A percentile compares a stretch with the other conserved stretches of the same genome.
Conservation (phyloP, 495 filamentous ascomycete species). For the Aspergillus cavernicola region DNA sequence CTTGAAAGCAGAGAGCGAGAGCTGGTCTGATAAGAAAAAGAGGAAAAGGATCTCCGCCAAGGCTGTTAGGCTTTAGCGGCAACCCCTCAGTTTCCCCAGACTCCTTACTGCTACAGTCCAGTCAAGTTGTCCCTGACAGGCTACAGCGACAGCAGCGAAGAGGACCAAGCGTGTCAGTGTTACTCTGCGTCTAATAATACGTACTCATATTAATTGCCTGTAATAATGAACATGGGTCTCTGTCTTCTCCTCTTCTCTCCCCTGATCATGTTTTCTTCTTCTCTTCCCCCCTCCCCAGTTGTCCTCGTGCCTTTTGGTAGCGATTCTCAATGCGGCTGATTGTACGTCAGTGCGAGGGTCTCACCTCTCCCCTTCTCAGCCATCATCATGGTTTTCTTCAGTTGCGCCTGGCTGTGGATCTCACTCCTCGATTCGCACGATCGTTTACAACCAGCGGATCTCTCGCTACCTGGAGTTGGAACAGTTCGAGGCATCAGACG, state of each 20-base stretch:
- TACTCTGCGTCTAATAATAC: conserved; percentile 6
- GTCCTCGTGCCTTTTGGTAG: neutral
- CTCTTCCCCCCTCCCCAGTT: neutral
- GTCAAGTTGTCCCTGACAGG: neutral
- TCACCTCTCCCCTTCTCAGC: conserved; percentile 21
- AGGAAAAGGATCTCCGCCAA: conserved; percentile 14
- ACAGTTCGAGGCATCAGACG: too few species aligned
- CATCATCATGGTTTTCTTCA: conserved; percentile 2
- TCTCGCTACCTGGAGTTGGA: neutral
- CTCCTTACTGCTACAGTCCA: neutral
- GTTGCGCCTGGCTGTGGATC: neutral
- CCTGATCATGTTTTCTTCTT: neutral
- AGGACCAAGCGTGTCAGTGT: neutral
- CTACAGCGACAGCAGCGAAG: too few species aligned
- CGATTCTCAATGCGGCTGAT: conserved; percentile 23
- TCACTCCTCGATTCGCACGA: neutral
- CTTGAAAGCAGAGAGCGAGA: neutral
- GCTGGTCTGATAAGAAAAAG: neutral
- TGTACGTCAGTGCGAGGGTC: conserved; percentile 19
- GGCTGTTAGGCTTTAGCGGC: neutral
- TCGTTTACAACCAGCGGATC: neutral
- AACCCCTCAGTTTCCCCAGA: conserved; percentile 1
- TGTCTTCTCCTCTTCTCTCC: neutral
- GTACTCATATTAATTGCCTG: neutral
- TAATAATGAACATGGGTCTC: neutral